Conservation (phyloP, 1,284 basidiomycete species). For the Trichosporon ovoides region DNA sequence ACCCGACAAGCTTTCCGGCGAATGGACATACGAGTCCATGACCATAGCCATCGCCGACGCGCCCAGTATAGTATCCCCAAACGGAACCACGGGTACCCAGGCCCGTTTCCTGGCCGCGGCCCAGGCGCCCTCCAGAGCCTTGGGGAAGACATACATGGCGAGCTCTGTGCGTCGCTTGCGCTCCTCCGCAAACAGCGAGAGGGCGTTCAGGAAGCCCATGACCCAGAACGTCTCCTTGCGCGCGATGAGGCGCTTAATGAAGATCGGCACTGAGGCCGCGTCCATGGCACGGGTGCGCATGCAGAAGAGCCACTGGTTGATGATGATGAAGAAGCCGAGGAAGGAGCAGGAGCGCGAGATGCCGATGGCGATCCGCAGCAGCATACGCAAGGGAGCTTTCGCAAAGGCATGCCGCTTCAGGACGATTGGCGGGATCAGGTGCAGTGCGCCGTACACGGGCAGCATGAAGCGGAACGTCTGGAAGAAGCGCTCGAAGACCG, state of each 20-base stretch:
- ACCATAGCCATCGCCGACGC: slow-evolving; percentile 83
- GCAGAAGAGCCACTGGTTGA: slow-evolving; percentile 75
- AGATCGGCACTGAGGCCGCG: slow-evolving; percentile 45
- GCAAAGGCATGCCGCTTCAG: slow-evolving; percentile 56
- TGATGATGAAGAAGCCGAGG: slow-evolving; percentile 74
- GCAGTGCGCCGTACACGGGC: slow-evolving; percentile 76
- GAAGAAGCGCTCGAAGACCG: slow-evolving; percentile 69
- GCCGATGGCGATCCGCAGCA: slow-evolving; percentile 63
- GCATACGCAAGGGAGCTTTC: slow-evolving; percentile 60
- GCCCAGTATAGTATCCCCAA: slow-evolving; percentile 63
- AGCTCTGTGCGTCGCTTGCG: slow-evolving; percentile 51
- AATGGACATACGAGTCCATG: slow-evolving; percentile 76
- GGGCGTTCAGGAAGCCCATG: slow-evolving; percentile 67
- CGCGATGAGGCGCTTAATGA: slow-evolving; percentile 57
- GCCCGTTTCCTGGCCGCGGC: slow-evolving; percentile 68
- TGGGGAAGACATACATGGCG: slow-evolving; percentile 87
- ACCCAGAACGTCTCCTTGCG: slow-evolving; percentile 70
- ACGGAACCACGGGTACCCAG: slow-evolving; percentile 62
- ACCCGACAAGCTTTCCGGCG: slow-evolving; percentile 81
- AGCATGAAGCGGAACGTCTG: slow-evolving; percentile 75
- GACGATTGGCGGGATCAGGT: slow-evolving; percentile 77
- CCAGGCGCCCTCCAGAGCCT: slow-evolving; percentile 84
- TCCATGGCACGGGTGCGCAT: slow-evolving; percentile 52
- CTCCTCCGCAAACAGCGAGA: slow-evolving; percentile 83
- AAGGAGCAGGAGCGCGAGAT: slow-evolving; percentile 83